These are phyloP conservation scores for Tolypocladium nubicola DNA, from an alignment of 2,329 filamentous ascomycete genomes.

Conservation along the genomic window DNA sequence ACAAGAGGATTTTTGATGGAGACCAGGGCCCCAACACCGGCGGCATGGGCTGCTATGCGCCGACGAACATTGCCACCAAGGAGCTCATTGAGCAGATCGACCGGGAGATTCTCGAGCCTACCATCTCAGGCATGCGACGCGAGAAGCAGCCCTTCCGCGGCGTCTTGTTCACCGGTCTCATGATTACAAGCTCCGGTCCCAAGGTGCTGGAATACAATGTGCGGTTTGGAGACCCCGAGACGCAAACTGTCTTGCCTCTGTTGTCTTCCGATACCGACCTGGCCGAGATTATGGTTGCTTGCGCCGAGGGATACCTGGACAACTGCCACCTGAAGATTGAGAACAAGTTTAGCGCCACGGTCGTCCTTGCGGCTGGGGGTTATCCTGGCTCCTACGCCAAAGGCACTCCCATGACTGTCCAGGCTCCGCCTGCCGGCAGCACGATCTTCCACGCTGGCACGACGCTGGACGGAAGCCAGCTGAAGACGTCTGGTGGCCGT, in stretches of 20 bases:
- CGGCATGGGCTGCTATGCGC: conserved; percentile 95
- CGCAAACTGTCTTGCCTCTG: conserved; percentile 73
- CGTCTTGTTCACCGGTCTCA: conserved; percentile 80
- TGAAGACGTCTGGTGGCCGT: conserved; percentile 75
- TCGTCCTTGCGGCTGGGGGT: conserved; percentile 86
- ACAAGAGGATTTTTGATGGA: conserved; percentile 88
- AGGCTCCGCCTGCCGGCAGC: conserved; percentile 29
- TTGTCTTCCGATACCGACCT: conserved; percentile 72
- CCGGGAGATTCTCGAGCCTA: conserved; percentile 75
- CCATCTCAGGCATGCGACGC: conserved; percentile 75
- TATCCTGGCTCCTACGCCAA: conserved; percentile 84
- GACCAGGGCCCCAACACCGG: conserved; percentile 90
- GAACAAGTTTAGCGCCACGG: conserved; percentile 69
- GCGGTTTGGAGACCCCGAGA: conserved; percentile 85
- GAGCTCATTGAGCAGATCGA: conserved; percentile 72
- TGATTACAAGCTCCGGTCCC: conserved; percentile 75
- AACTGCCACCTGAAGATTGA: conserved; percentile 58
- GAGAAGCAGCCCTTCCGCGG: conserved; percentile 68
- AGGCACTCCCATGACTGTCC: conserved; percentile 51
- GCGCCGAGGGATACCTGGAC: conserved; percentile 63
- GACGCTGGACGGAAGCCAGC: conserved; percentile 45
- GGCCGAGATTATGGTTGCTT: conserved; percentile 80
- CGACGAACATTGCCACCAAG: conserved; percentile 68
- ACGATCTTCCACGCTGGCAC: conserved; percentile 94
- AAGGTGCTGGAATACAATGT: conserved; percentile 91